These are phyloP conservation scores for Rheum nobile DNA, from an alignment of 148 eudicot genomes.

Conservation along the genomic window DNA sequence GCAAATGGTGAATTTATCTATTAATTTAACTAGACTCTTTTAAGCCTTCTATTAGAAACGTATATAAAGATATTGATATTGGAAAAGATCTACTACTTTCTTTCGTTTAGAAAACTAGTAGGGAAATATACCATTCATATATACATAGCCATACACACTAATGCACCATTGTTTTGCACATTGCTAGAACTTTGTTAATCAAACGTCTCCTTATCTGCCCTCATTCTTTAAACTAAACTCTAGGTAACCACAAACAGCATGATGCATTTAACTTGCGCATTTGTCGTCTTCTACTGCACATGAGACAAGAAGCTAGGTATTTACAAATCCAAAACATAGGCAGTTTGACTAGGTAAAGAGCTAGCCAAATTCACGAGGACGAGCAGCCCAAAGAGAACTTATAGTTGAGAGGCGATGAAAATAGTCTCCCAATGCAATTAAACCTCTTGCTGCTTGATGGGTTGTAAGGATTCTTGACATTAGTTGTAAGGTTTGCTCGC, in stretches of 20 bases:
- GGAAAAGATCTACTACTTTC: too few species aligned
- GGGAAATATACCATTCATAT: too few species aligned
- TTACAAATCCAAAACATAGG: not conserved
- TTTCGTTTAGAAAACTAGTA: too few species aligned
- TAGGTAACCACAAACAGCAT: not conserved
- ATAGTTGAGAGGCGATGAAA: conserved; percentile 61
- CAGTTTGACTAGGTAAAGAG: not conserved
- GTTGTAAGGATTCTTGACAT: conserved; percentile 53
- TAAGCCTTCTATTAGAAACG: too few species aligned
- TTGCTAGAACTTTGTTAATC: not conserved
- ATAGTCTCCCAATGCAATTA: conserved; percentile 79
- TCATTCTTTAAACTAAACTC: not conserved
- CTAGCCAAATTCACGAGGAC: conserved; percentile 32
- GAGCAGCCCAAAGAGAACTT: conserved; percentile 67
- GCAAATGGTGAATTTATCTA: too few species aligned
- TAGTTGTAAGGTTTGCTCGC: conserved; percentile 55
- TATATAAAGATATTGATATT: too few species aligned
- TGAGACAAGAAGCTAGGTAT: not conserved
- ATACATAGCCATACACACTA: not conserved
- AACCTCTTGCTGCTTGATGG: conserved; percentile 65
- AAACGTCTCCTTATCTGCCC: not conserved
- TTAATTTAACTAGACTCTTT: too few species aligned
- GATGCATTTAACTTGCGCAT: not conserved
- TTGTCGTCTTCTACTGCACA: not conserved
- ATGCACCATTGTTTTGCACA: too few species aligned